phyloP scores from a whole-genome alignment of 441 rosid genomes.

The Jatropha multifida region DNA sequence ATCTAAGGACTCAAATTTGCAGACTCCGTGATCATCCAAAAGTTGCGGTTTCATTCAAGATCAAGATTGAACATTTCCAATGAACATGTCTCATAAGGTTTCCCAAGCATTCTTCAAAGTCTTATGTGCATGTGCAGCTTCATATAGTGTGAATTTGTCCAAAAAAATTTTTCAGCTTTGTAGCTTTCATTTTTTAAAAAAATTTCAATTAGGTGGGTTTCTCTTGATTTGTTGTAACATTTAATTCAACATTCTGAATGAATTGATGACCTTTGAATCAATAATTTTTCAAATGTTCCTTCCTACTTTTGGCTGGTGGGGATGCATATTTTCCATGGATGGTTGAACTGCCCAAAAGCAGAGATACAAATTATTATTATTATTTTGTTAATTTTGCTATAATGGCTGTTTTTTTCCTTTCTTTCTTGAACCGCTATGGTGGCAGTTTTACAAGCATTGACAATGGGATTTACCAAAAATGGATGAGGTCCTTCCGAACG shows the following conservation, averaged over 20 bases:
- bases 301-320: neutral
- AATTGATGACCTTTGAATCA: slow-evolving; percentile 23
- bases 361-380: too few relatives aligned
- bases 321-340: too few relatives aligned
- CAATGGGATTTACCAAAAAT: too few relatives aligned
- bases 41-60: slow-evolving; percentile 20
- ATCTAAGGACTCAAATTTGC: slow-evolving; percentile 71
- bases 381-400: too few relatives aligned
- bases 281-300: neutral
- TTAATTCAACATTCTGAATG: slow-evolving; percentile 25
- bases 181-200: slow-evolving; percentile 3
- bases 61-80: slow-evolving; percentile 8
- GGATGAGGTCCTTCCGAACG: too few relatives aligned
- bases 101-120: slow-evolving; percentile 2
- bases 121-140: slow-evolving; percentile 11
- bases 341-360: too few relatives aligned
- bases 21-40: slow-evolving; percentile 49
- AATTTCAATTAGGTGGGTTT: slow-evolving; percentile 11
- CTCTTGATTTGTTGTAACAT: slow-evolving; percentile 31
- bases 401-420: too few relatives aligned
- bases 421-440: too few relatives aligned
- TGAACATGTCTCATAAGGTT: slow-evolving; percentile 13
- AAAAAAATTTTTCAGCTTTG: slow-evolving; percentile 10
- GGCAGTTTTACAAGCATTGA: too few relatives aligned
- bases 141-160: slow-evolving; percentile 29